Conservation (phyloP, 2,329 filamentous ascomycete species). For the Chaetomium sp. region DNA sequence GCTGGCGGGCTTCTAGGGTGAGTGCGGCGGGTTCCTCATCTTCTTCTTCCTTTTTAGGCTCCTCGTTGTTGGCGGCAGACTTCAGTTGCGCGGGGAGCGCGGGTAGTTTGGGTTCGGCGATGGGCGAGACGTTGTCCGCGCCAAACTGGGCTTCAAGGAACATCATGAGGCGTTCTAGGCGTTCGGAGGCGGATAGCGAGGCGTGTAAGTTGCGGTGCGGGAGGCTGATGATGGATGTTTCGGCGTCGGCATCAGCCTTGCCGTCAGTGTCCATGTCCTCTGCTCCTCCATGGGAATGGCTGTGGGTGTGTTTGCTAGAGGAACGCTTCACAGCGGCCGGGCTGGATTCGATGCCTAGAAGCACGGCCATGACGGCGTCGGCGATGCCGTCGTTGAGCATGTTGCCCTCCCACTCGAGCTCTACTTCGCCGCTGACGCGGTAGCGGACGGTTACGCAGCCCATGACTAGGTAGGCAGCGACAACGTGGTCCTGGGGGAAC, state of each 20-base stretch:
- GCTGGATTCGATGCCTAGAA: conserved; percentile 87
- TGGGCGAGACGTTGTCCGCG: conserved; percentile 69
- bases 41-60: conserved; percentile 9
- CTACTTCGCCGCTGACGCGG: conserved; percentile 68
- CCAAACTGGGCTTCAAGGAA: conserved; percentile 98
- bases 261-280: no score
- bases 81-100: background rate
- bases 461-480: conserved; percentile 69
- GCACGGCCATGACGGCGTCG: conserved; percentile 90
- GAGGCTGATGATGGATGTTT: conserved; percentile 25
- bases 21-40: conserved; percentile 30
- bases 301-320: conserved; percentile 50
- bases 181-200: conserved; percentile 63
- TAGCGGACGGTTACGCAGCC: conserved; percentile 82
- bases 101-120: conserved; percentile 55
- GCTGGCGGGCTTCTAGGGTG: conserved; percentile 45
- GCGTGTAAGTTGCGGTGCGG: conserved; percentile 64
- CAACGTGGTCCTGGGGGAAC: conserved; percentile 52
- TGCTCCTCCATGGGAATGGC: conserved; percentile 40
- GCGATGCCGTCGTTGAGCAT: conserved; percentile 96
- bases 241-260: conserved; percentile 6
- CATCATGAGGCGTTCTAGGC: conserved; percentile 80
- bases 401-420: conserved; percentile 96
- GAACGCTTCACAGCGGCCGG: conserved; percentile 88
- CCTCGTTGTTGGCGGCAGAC: conserved; percentile 24